Percentiles rank a stretch among this genome's conserved stretches.
Conservation (phyloP, 306 rosid species). For the Senna siamea region DNA sequence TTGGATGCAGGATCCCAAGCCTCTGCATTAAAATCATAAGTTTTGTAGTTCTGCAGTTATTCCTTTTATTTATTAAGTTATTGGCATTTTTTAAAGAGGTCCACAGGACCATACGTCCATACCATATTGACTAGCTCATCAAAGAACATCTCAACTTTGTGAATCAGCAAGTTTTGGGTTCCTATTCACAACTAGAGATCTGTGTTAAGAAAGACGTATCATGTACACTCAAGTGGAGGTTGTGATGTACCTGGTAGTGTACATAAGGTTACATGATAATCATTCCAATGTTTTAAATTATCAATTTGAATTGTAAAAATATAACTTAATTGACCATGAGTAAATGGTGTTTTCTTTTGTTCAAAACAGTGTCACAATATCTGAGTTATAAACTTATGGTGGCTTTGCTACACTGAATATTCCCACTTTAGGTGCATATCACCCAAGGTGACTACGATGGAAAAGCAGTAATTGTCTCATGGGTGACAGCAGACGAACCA, state of each 20-base stretch:
- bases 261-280: neutral
- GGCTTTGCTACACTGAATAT: conserved; percentile 18
- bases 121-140: conserved; percentile 17
- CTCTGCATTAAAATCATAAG: conserved; percentile 13
- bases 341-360: conserved; percentile 15
- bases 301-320: conserved; percentile 20
- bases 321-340: conserved; percentile 25
- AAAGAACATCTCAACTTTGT: conserved; percentile 3
- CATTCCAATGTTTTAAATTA: conserved; percentile 3
- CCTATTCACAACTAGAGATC: no score
- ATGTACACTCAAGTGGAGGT: no score
- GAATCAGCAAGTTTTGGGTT: conserved; percentile 5
- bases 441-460: conserved; percentile 99
- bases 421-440: conserved; percentile 75
- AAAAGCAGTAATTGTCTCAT: conserved; percentile 84
- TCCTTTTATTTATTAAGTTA: neutral
- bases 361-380: conserved; percentile 9
- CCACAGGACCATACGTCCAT: neutral
- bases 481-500: conserved; percentile 81
- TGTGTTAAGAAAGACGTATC: no score
- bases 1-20: neutral
- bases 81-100: neutral
- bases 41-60: conserved; percentile 15
- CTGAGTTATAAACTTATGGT: conserved; percentile 15
- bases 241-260: no score